These are phyloP conservation scores for Colletotrichum scovillei DNA, from an alignment of 2,329 filamentous ascomycete species.

Conservation along the genomic window DNA sequence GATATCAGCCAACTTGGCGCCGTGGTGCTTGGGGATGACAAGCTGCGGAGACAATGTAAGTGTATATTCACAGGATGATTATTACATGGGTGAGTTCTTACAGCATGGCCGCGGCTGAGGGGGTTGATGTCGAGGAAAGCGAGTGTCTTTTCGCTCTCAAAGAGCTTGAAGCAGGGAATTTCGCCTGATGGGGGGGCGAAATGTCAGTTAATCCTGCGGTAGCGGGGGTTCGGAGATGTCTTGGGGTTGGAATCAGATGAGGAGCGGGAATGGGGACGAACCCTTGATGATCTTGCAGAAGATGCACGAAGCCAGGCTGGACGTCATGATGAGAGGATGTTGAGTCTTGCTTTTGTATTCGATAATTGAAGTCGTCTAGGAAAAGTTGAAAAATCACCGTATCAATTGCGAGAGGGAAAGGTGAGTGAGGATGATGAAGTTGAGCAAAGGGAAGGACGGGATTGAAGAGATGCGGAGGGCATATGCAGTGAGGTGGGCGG, in stretches of 20 bases:
- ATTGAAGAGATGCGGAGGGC: not conserved
- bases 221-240: constrained; percentile 20
- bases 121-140: constrained; percentile 98
- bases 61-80: not conserved
- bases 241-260: constrained; percentile 1
- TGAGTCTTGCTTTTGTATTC: not conserved
- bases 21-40: constrained; percentile 95
- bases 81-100: constrained; percentile 54
- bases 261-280: constrained; percentile 40
- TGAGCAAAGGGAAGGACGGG: not conserved
- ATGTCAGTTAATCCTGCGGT: constrained; percentile 25
- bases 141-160: constrained; percentile 91
- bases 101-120: constrained; percentile 87
- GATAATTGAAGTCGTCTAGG: too few species aligned
- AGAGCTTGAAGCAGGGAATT: constrained; percentile 96
- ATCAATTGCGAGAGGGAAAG: not conserved
- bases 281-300: constrained; percentile 99
- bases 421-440: not conserved
- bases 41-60: constrained; percentile 66
- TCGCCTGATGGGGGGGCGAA: constrained; percentile 70
- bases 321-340: constrained; percentile 40
- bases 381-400: not conserved
- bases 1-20: constrained; percentile 90
- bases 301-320: constrained; percentile 78
- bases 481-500: not conserved